Evolutionary conservation across 768 basidiomycete genomes (phyloP).

Genomic region (Mycena alexandri): DNA sequence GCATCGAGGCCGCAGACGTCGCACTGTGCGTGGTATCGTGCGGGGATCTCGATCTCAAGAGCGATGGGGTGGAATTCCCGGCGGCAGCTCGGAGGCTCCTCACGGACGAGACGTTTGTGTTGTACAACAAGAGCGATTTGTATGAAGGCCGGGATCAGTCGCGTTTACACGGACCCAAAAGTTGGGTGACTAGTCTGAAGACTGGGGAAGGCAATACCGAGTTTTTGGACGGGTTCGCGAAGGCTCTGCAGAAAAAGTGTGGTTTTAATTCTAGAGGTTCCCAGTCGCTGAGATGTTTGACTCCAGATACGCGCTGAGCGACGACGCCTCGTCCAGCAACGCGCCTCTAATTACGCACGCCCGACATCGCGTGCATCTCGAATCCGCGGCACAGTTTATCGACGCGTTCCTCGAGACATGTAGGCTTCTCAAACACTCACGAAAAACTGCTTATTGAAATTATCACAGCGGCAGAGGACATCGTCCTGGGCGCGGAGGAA

Average conservation of each 20-base stretch:
- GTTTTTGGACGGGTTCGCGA: constrained; percentile 72
- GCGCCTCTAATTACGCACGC: constrained; percentile 82
- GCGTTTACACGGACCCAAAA: constrained; percentile 28
- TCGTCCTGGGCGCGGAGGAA: constrained; percentile 89
- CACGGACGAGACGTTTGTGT: constrained; percentile 69
- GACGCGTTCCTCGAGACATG: constrained; percentile 69
- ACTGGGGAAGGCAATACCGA: constrained; percentile 67
- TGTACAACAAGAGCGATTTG: constrained; percentile 87
- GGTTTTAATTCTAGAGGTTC: constrained; percentile 24
- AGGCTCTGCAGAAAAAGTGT: constrained; percentile 64
- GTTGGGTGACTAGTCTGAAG: constrained; percentile 75
- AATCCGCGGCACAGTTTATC: constrained; percentile 71
- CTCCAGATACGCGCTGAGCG: constrained; percentile 45
- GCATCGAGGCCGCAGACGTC: constrained; percentile 76
- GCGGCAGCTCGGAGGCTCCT: constrained; percentile 63
- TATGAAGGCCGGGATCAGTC: constrained; percentile 10
- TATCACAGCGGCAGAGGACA: constrained; percentile 68
- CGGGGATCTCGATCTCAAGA: constrained; percentile 52
- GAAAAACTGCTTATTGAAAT: too few species aligned
- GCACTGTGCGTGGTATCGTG: constrained; percentile 87
- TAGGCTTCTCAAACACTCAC: too few species aligned
- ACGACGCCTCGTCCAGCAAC: constrained; percentile 44
- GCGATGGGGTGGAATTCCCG: constrained; percentile 51
- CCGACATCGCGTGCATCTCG: constrained; percentile 83
- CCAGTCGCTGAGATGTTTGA: neutral